Evolutionary conservation across 768 basidiomycete genomes (phyloP).

Genomic region (Cantharellus cinnabarinus): DNA sequence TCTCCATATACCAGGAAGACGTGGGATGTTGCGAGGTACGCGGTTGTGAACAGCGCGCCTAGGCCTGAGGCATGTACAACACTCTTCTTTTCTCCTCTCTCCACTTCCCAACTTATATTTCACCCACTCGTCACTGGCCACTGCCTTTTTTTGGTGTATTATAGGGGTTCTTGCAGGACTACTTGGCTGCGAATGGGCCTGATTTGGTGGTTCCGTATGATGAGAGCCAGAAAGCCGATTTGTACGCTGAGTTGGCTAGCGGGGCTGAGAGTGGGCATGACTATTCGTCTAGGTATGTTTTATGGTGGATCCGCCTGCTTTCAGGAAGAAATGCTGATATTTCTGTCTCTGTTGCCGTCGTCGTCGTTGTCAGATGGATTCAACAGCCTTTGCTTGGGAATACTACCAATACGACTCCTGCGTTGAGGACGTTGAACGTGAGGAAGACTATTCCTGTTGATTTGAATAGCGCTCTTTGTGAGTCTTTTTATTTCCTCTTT

Average conservation of each 20-base stretch:
- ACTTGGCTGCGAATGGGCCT: constrained; percentile 49
- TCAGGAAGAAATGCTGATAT: constrained; percentile 6
- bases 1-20: constrained; percentile 52
- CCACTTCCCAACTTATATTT: background rate
- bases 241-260: constrained; percentile 77
- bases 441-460: constrained; percentile 49
- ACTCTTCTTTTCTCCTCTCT: background rate
- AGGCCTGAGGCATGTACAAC: constrained; percentile 59
- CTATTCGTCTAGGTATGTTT: constrained; percentile 16
- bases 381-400: constrained; percentile 23
- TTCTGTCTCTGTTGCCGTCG: constrained; percentile 13
- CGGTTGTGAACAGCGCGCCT: constrained; percentile 67
- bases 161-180: constrained; percentile 36
- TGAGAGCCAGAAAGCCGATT: constrained; percentile 31
- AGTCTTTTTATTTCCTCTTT: constrained; percentile 15
- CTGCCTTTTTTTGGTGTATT: background rate
- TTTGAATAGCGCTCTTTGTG: constrained; percentile 72
- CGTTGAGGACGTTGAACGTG: constrained; percentile 52
- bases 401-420: constrained; percentile 26
- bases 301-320: background rate
- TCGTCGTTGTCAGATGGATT: constrained; percentile 1
- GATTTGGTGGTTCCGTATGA: constrained; percentile 33
- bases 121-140: background rate
- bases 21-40: constrained; percentile 47
- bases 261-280: constrained; percentile 67